Evolutionary conservation across 1,284 basidiomycete species (phyloP).

Genomic region (Fistulinella cinereoalba): DNA sequence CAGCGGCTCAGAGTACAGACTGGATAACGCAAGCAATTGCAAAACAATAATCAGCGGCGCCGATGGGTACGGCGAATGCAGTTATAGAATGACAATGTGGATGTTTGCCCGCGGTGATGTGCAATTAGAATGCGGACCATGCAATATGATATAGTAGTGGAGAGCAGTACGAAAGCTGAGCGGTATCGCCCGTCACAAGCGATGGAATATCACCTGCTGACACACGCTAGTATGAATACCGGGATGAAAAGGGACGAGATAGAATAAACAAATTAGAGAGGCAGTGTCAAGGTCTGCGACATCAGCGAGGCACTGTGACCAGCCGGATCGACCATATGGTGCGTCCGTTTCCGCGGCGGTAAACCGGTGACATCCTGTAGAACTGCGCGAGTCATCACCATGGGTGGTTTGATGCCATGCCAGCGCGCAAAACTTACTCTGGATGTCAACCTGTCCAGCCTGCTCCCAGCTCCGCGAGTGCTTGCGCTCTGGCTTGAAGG

Average conservation of each 20-base stretch:
- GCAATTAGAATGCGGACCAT: constrained; percentile 11
- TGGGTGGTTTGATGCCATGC: constrained; percentile 16
- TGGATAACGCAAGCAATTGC: constrained; percentile 17
- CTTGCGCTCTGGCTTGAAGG: constrained; percentile 47
- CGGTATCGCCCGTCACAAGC: constrained; percentile 2
- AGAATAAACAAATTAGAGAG: constrained; percentile 24
- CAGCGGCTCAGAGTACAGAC: constrained; percentile 24
- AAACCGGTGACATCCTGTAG: constrained; percentile 48
- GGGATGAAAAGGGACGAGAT: constrained; percentile 13
- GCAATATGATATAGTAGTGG: constrained; percentile 6
- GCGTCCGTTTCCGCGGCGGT: constrained; percentile 57
- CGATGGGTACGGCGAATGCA: constrained; percentile 8
- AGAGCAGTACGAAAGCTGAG: constrained; percentile 10
- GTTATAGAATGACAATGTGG: neutral
- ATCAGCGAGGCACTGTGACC: constrained; percentile 47
- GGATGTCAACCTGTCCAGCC: constrained; percentile 40
- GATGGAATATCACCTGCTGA: constrained; percentile 1
- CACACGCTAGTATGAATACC: constrained; percentile 18
- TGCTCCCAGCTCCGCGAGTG: constrained; percentile 60
- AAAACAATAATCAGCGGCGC: constrained; percentile 14
- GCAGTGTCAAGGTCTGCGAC: constrained; percentile 44
- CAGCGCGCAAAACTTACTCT: constrained; percentile 20
- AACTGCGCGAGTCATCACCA: constrained; percentile 11
- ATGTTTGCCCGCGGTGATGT: constrained; percentile 18
- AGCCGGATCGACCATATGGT: constrained; percentile 52